Percentiles rank a stretch among this genome's conserved stretches.
phyloP scores from a whole-genome alignment of 352 stramenopile genomes.

The Phytophthora vignae region DNA sequence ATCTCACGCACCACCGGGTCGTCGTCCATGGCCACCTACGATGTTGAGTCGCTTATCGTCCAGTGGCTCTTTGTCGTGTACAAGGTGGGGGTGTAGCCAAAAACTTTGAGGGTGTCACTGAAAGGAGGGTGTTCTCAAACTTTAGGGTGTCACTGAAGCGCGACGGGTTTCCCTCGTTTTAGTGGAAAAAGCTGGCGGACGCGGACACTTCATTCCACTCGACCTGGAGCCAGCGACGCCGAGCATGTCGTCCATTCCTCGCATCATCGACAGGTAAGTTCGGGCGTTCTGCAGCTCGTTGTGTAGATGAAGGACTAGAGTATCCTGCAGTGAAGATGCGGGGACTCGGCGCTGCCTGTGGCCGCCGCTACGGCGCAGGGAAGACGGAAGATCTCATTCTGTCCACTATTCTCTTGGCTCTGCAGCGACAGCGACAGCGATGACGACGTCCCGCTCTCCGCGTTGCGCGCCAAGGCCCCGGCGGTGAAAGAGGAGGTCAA shows the following conservation, averaged over 20 bases:
- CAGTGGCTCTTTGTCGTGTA: constrained; percentile 23
- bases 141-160: no score
- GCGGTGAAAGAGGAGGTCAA: constrained; percentile 39
- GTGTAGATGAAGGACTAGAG: constrained; percentile 6
- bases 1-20: constrained; percentile 88
- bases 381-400: constrained; percentile 42
- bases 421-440: constrained; percentile 79
- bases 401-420: neutral
- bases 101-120: neutral
- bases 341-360: neutral
- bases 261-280: constrained; percentile 55
- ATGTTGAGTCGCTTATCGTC: constrained; percentile 26
- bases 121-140: neutral
- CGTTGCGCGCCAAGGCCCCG: constrained; percentile 46
- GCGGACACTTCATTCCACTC: constrained; percentile 18
- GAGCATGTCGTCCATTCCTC: constrained; percentile 35
- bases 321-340: neutral
- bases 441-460: constrained; percentile 81
- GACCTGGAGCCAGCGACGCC: neutral
- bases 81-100: neutral
- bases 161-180: neutral
- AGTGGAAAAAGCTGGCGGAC: no score
- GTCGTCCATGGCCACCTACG: constrained; percentile 46
- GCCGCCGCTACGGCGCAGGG: neutral
- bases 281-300: neutral